Evolutionary conservation across 768 basidiomycete species (phyloP).

Genomic region (Neoboletus subvelutipes): DNA sequence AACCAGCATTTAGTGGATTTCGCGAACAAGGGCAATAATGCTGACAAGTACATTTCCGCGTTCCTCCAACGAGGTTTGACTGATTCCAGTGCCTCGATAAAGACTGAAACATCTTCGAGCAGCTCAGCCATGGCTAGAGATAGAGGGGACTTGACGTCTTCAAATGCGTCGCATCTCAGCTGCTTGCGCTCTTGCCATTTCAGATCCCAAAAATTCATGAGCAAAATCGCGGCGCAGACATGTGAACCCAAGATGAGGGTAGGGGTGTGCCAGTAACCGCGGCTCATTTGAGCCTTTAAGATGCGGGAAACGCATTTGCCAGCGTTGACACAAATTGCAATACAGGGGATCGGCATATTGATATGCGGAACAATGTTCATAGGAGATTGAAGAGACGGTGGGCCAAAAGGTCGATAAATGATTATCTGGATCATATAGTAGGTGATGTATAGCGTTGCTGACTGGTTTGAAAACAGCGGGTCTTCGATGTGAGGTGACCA

Average conservation of each 20-base stretch:
- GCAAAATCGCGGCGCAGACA: constrained; percentile 50
- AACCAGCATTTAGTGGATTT: constrained; percentile 35
- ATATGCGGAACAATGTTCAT: constrained; percentile 24
- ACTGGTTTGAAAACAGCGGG: constrained; percentile 51
- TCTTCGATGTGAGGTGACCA: constrained; percentile 58
- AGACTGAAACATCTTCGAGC: constrained; percentile 30
- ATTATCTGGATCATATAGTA: constrained; percentile 67
- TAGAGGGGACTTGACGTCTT: constrained; percentile 33
- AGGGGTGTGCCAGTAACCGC: constrained; percentile 45
- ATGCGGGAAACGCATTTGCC: constrained; percentile 62
- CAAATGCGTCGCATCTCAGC: constrained; percentile 18
- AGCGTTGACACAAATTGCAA: constrained; percentile 59
- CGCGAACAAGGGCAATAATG: constrained; percentile 5
- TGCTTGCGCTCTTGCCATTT: constrained; percentile 45
- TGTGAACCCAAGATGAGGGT: constrained; percentile 47
- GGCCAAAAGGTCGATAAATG: constrained; percentile 69
- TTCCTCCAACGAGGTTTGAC: constrained; percentile 32
- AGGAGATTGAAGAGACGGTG: constrained; percentile 34
- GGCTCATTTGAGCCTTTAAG: constrained; percentile 48
- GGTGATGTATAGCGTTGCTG: constrained; percentile 52
- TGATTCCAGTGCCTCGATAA: constrained; percentile 28
- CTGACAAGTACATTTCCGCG: constrained; percentile 39
- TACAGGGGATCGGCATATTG: constrained; percentile 46
- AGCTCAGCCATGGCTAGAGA: constrained; percentile 31
- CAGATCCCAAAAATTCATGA: constrained; percentile 59